phyloP scores from a whole-genome alignment of 352 stramenopile species.

The Globisporangium emineosum region DNA sequence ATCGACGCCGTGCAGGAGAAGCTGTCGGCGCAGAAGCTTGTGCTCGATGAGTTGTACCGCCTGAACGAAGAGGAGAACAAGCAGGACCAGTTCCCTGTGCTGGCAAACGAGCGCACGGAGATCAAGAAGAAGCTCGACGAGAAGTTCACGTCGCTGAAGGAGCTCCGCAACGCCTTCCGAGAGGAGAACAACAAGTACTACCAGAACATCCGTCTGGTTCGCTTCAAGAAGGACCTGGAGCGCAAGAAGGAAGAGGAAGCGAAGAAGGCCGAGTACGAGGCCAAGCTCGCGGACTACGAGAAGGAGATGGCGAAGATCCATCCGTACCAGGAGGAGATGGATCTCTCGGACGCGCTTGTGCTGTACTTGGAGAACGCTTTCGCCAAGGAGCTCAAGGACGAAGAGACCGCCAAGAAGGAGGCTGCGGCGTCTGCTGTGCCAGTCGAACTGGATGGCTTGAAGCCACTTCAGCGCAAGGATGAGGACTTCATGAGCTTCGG shows the following conservation, averaged over 20 bases:
- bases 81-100: constrained; percentile 76
- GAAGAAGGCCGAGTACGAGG: constrained; percentile 87
- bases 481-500: constrained; percentile 82
- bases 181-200: constrained; percentile 94
- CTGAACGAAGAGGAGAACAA: constrained; percentile 89
- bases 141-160: constrained; percentile 84
- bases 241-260: constrained; percentile 78
- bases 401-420: constrained; percentile 37
- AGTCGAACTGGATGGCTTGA: constrained; percentile 91
- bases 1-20: constrained; percentile 93
- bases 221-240: constrained; percentile 84
- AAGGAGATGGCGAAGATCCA: constrained; percentile 95
- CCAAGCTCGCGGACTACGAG: constrained; percentile 96
- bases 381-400: constrained; percentile 75
- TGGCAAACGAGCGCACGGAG: constrained; percentile 85
- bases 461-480: constrained; percentile 84
- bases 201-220: constrained; percentile 85
- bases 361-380: constrained; percentile 93
- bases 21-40: constrained; percentile 84
- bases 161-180: constrained; percentile 87
- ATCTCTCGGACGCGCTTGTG: constrained; percentile 93
- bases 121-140: constrained; percentile 93
- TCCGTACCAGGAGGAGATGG: constrained; percentile 95
- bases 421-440: constrained; percentile 29
- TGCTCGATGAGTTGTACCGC: constrained; percentile 88